phyloP scores from a whole-genome alignment of 2,329 filamentous ascomycete species.

The Sporothrix protearum region DNA sequence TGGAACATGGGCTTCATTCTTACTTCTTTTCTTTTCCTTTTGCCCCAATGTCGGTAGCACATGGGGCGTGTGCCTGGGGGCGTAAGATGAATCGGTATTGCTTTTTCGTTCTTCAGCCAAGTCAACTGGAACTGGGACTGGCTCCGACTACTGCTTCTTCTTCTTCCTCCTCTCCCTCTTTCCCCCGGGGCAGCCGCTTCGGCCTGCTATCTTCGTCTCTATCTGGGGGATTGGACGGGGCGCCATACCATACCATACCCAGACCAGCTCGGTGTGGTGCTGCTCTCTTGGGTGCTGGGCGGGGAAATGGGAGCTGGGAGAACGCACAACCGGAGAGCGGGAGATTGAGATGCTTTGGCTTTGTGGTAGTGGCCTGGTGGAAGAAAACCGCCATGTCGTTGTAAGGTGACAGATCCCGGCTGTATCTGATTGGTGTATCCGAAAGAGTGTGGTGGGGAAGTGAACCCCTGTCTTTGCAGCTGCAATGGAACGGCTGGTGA shows the following conservation, averaged over 20 bases:
- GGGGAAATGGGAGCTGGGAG: not conserved
- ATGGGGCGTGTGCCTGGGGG: not conserved
- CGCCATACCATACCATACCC: not conserved
- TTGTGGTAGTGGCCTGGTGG: not conserved
- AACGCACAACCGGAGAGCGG: not conserved
- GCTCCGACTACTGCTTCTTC: no score
- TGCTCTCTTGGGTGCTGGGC: not conserved
- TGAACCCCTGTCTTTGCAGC: conserved; percentile 22
- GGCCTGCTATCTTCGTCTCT: conserved; percentile 2
- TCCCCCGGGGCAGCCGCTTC: not conserved
- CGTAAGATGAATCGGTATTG: not conserved
- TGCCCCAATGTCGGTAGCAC: not conserved
- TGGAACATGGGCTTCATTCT: not conserved
- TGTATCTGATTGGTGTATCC: conserved; percentile 19
- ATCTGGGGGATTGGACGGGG: not conserved
- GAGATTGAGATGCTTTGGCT: not conserved
- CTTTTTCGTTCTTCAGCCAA: not conserved
- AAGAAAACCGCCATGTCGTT: not conserved
- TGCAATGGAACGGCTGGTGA: conserved; percentile 24
- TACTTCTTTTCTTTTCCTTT: not conserved
- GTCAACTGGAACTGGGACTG: not conserved
- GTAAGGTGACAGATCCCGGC: conserved; percentile 16
- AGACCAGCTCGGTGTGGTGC: conserved; percentile 17
- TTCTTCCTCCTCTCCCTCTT: not conserved
- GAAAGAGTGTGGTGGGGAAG: conserved; percentile 17